phyloP scores from a whole-genome alignment of 306 rosid species.

The Pachyrhizus erosus region DNA sequence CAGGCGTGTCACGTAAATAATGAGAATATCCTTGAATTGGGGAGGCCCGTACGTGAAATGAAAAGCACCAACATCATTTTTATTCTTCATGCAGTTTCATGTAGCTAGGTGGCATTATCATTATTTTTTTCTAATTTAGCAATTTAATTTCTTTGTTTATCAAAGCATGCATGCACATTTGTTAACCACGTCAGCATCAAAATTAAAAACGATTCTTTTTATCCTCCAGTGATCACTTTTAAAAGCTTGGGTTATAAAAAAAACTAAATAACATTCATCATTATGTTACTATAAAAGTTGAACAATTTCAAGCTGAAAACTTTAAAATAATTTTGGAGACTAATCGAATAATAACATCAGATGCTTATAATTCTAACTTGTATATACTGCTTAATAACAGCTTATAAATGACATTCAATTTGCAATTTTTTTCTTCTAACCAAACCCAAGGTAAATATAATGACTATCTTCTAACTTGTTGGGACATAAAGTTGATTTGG shows the following conservation, averaged over 20 bases:
- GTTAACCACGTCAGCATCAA: constrained; percentile 47
- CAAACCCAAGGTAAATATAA: constrained; percentile 15
- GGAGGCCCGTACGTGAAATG: constrained; percentile 70
- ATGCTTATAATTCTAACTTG: neutral
- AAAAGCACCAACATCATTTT: constrained; percentile 64
- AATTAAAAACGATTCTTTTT: constrained; percentile 41
- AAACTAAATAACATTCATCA: constrained; percentile 37
- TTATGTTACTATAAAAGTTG: constrained; percentile 40
- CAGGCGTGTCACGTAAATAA: constrained; percentile 81
- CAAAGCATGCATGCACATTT: constrained; percentile 55
- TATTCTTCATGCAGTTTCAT: constrained; percentile 72
- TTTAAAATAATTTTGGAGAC: neutral
- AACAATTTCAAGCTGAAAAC: constrained; percentile 6
- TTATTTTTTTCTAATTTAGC: constrained; percentile 47
- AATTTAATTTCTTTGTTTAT: constrained; percentile 42
- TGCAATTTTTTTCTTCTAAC: constrained; percentile 26
- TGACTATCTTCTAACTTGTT: constrained; percentile 45
- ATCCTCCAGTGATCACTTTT: constrained; percentile 36
- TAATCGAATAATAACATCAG: constrained; percentile 1
- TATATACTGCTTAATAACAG: neutral
- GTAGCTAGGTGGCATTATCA: constrained; percentile 70
- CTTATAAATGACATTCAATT: constrained; percentile 9
- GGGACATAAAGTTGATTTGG: constrained; percentile 58
- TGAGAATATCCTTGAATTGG: constrained; percentile 81
- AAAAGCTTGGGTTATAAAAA: constrained; percentile 27